phyloP scores from a whole-genome alignment of 352 stramenopile genomes.

The Thraustotheca clavata region DNA sequence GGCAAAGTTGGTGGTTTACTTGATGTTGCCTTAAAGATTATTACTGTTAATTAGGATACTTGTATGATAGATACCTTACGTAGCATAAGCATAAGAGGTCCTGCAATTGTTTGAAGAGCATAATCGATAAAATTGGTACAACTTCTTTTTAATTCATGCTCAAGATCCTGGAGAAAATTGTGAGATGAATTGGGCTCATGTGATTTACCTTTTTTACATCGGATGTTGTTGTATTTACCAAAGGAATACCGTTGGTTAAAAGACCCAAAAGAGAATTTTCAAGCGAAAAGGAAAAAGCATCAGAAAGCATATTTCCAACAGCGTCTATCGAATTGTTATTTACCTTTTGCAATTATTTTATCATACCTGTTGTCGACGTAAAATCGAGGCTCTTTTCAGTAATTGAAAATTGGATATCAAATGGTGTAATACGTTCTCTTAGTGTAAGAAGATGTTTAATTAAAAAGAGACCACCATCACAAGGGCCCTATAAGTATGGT shows the following conservation, averaged over 20 bases:
- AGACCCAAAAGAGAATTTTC: constrained; percentile 43
- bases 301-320: constrained; percentile 57
- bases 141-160: constrained; percentile 71
- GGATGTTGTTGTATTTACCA: constrained; percentile 68
- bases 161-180: constrained; percentile 35
- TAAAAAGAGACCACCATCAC: constrained; percentile 68
- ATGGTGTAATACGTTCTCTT: constrained; percentile 76
- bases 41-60: background rate
- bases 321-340: constrained; percentile 35
- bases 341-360: background rate
- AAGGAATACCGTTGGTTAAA: constrained; percentile 59
- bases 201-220: constrained; percentile 26
- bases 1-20: background rate
- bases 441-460: constrained; percentile 78
- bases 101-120: constrained; percentile 49
- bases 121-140: constrained; percentile 73
- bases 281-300: constrained; percentile 56
- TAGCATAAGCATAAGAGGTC: constrained; percentile 46
- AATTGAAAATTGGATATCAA: constrained; percentile 72
- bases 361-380: constrained; percentile 37
- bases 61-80: constrained; percentile 45
- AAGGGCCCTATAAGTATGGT: constrained; percentile 25
- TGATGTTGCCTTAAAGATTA: background rate
- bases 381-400: constrained; percentile 69
- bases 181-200: constrained; percentile 33